These are phyloP conservation scores for Fusarium sacchari DNA, from an alignment of 2,329 filamentous ascomycete genomes.

Conservation along the genomic window DNA sequence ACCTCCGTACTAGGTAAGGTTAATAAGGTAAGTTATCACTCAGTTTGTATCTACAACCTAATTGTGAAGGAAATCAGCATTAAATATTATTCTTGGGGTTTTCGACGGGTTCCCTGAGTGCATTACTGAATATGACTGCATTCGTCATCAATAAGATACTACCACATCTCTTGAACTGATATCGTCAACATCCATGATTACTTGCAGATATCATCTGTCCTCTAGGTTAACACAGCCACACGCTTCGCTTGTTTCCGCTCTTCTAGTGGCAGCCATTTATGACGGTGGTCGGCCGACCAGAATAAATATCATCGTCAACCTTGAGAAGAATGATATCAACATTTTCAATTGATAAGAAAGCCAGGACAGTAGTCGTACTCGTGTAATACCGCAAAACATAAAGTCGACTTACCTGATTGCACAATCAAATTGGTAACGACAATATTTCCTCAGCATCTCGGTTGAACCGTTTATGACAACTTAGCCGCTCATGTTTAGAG, in stretches of 20 bases:
- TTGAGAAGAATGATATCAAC: neutral
- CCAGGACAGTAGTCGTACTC: neutral
- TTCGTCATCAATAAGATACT: neutral
- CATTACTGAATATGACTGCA: neutral
- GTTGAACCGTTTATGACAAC: neutral
- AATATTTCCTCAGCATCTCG: neutral
- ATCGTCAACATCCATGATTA: neutral
- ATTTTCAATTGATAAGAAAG: neutral
- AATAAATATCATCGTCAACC: neutral
- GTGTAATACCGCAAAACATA: neutral
- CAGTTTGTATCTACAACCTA: neutral
- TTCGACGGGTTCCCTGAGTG: neutral
- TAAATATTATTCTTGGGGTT: neutral
- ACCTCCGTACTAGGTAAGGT: too few species aligned
- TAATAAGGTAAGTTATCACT: neutral
- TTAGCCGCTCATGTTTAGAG: neutral
- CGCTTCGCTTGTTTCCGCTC: slow-evolving; percentile 18
- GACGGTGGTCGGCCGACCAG: slow-evolving; percentile 15
- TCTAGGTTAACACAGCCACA: slow-evolving; percentile 22
- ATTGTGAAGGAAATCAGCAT: neutral
- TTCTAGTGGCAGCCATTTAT: slow-evolving; percentile 9
- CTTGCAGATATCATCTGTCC: neutral
- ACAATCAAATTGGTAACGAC: neutral
- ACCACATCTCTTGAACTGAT: neutral
- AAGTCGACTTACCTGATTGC: too few species aligned